Evolutionary conservation across 768 basidiomycete species (phyloP).

Genomic region (Pleurotus eryngii): DNA sequence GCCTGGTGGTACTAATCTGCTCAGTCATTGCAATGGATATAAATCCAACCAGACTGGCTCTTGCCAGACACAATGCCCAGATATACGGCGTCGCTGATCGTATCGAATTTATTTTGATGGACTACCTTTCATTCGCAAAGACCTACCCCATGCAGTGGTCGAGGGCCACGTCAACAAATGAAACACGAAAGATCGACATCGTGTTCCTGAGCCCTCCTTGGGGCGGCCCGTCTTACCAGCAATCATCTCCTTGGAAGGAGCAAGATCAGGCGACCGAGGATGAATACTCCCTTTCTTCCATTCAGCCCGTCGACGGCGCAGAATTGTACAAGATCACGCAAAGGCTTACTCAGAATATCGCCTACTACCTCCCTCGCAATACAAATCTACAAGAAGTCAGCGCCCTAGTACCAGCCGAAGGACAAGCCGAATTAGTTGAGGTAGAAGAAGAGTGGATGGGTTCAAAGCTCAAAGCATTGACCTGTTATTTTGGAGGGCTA

Average conservation of each 20-base stretch:
- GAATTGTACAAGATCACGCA: constrained; percentile 77
- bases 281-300: constrained; percentile 65
- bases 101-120: constrained; percentile 89
- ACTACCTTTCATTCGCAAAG: constrained; percentile 79
- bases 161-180: constrained; percentile 16
- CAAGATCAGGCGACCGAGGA: constrained; percentile 29
- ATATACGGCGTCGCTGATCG: constrained; percentile 94
- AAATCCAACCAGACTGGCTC: constrained; percentile 77
- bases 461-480: constrained; percentile 87
- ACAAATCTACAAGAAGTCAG: constrained; percentile 71
- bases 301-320: constrained; percentile 78
- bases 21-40: constrained; percentile 93
- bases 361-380: constrained; percentile 89
- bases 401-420: constrained; percentile 32
- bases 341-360: constrained; percentile 75
- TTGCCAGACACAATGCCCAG: constrained; percentile 90
- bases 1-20: background rate
- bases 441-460: constrained; percentile 98
- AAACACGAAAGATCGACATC: constrained; percentile 67
- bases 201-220: constrained; percentile 95
- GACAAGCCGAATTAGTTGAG: constrained; percentile 63
- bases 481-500: constrained; percentile 91
- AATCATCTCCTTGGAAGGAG: constrained; percentile 8
- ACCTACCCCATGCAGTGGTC: constrained; percentile 33
- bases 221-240: constrained; percentile 77